These are phyloP conservation scores for Cercospora zeae-maydis DNA, from an alignment of 2,329 filamentous ascomycete genomes.

Conservation along the genomic window DNA sequence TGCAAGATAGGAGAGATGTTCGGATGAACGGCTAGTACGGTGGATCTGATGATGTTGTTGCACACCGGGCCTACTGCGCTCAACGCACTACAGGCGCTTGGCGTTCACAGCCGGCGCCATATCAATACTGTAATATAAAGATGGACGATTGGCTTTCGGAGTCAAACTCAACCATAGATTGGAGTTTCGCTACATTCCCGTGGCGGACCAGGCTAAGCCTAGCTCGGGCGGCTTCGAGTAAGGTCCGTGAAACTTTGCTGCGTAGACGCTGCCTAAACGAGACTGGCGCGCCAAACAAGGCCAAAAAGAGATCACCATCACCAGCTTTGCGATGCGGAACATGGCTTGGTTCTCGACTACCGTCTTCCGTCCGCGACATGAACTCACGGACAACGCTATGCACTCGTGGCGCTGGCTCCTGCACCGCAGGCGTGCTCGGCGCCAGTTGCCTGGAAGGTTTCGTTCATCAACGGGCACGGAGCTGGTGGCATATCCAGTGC, in stretches of 20 bases:
- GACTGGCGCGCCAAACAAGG: neutral
- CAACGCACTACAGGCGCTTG: slow-evolving; percentile 4
- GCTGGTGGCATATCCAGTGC: neutral
- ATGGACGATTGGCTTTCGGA: slow-evolving; percentile 7
- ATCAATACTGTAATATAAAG: slow-evolving; percentile 4
- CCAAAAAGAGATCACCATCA: slow-evolving; percentile 5
- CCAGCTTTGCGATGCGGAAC: neutral
- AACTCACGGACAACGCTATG: slow-evolving; percentile 12
- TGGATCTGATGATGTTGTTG: neutral
- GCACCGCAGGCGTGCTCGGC: slow-evolving; percentile 3
- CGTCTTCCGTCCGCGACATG: slow-evolving; percentile 12
- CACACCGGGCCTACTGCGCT: slow-evolving; percentile 3
- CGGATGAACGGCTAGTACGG: neutral
- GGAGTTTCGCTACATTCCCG: neutral
- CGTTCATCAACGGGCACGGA: neutral
- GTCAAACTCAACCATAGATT: slow-evolving; percentile 4
- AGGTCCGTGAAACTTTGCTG: neutral
- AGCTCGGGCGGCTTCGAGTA: slow-evolving; percentile 3
- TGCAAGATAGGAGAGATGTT: neutral
- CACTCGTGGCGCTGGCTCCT: slow-evolving; percentile 12
- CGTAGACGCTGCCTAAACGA: neutral
- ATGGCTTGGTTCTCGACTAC: slow-evolving; percentile 15
- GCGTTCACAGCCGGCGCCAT: neutral
- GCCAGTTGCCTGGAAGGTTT: slow-evolving; percentile 8
- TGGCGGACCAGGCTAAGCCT: neutral